These are phyloP conservation scores for barley (Hordeum vulgare) DNA, from an alignment of 176 grass and related monocot species.

Conservation along the genomic window MorexV3_pseudomolecules_assembly NC_058521.1:585619640-585620139, in stretches of 20 bases:
- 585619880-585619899: background rate
- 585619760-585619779: background rate
- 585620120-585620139: background rate
- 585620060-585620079: slow-evolving; percentile 26
- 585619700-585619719: background rate
- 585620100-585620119: background rate
- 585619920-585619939: background rate
- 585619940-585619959: background rate
- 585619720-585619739: no score
- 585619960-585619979: background rate
- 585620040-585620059: slow-evolving; percentile 80
- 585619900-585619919: background rate
- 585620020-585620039: slow-evolving; percentile 85
- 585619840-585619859: background rate
- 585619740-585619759: background rate
- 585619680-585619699: background rate
- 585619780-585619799: background rate
- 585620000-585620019: slow-evolving; percentile 84
- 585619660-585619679: background rate
- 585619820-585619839: background rate
- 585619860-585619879: background rate
- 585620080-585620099: slow-evolving; percentile 7
- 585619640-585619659: background rate
- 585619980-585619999: slow-evolving; percentile 16
- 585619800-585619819: background rate